Percentiles rank a stretch among this genome's conserved stretches.
These are phyloP conservation scores for Pseudopyricularia cyperi DNA, from an alignment of 2,329 filamentous ascomycete species.

Conservation along the genomic window DNA sequence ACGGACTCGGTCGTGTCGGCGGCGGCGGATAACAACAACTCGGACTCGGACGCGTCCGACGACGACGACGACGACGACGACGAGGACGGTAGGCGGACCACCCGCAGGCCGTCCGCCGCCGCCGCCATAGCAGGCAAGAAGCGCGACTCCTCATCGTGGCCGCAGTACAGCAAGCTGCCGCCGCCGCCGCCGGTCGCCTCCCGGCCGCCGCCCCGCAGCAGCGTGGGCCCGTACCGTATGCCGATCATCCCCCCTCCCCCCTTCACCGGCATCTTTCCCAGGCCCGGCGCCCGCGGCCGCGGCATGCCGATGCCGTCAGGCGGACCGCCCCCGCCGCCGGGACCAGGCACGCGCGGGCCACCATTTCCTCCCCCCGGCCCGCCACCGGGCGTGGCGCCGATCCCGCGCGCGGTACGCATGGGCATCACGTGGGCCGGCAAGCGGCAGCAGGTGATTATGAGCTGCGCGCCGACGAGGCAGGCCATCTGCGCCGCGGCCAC, in stretches of 20 bases:
- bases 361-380: background rate
- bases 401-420: conserved; percentile 8
- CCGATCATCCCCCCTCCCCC: background rate
- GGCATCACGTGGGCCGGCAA: conserved; percentile 9
- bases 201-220: background rate
- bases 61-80: background rate
- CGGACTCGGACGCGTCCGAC: background rate
- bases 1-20: conserved; percentile 2
- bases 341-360: too few relatives aligned
- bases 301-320: background rate
- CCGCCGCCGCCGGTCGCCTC: background rate
- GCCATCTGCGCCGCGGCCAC: conserved; percentile 20
- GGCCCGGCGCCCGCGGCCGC: background rate
- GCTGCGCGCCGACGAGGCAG: background rate
- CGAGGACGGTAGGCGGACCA: too few relatives aligned
- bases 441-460: conserved; percentile 7
- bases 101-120: background rate
- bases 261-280: background rate
- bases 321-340: background rate
- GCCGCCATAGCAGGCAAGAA: too few relatives aligned
- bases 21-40: too few relatives aligned
- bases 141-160: background rate
- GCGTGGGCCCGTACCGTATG: too few relatives aligned
- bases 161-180: background rate
- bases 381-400: background rate